phyloP scores from a whole-genome alignment of 2,329 filamentous ascomycete species.

The Paramyrothecium sp. region DNA sequence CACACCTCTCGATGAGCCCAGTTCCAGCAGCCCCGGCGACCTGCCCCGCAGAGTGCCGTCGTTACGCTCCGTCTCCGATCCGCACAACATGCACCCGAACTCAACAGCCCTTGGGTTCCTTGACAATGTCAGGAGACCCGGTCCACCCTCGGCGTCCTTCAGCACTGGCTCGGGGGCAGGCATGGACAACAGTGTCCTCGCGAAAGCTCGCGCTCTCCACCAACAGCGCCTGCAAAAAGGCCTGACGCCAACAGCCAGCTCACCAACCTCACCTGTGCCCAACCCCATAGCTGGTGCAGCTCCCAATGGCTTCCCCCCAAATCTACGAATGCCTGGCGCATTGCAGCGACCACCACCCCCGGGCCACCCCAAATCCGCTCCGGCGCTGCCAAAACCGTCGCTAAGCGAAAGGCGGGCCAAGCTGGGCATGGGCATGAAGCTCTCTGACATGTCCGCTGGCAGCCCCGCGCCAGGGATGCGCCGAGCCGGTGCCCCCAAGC shows the following conservation, averaged over 20 bases:
- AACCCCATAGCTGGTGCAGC: constrained; percentile 31
- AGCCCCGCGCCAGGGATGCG: constrained; percentile 21
- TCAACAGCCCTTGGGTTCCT: constrained; percentile 82
- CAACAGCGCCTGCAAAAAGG: constrained; percentile 44
- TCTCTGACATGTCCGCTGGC: constrained; percentile 48
- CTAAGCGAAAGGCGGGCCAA: constrained; percentile 65
- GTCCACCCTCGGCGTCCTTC: constrained; percentile 35
- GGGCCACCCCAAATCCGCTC: constrained; percentile 53
- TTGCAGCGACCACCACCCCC: constrained; percentile 45
- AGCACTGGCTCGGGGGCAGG: constrained; percentile 24
- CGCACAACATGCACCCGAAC: constrained; percentile 69
- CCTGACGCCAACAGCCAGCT: constrained; percentile 28
- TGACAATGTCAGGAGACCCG: constrained; percentile 60
- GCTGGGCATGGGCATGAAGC: constrained; percentile 46
- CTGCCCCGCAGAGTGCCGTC: constrained; percentile 54
- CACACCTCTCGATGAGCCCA: constrained; percentile 43
- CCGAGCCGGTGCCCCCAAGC: constrained; percentile 36
- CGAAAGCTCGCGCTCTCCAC: constrained; percentile 46
- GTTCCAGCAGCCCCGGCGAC: constrained; percentile 30
- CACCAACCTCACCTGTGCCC: constrained; percentile 26
- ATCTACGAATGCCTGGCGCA: constrained; percentile 38
- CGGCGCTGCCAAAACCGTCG: constrained; percentile 51
- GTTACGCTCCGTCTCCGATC: constrained; percentile 58
- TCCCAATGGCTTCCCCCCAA: constrained; percentile 41
- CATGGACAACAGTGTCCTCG: constrained; percentile 41